Conservation (phyloP, 106 monocot genomes). For the Dendrobium officinale region DNA sequence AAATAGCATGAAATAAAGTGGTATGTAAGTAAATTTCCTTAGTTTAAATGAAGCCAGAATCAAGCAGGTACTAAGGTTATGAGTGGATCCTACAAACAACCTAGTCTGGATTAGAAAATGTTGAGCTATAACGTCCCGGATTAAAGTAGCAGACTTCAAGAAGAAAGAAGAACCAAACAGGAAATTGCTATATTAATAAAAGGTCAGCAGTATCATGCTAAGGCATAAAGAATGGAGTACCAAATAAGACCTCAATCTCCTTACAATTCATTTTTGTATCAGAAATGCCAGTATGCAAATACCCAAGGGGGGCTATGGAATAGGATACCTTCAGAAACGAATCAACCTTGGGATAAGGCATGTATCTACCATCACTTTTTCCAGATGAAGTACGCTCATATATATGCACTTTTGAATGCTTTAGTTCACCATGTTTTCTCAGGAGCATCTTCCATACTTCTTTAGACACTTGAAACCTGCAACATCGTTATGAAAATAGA, state of each 20-base stretch:
- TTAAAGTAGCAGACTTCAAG: too few species aligned
- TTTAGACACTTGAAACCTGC: constrained; percentile 72
- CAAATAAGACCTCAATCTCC: neutral
- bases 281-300: too few species aligned
- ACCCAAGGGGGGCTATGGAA: neutral
- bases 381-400: constrained; percentile 49
- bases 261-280: too few species aligned
- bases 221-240: too few species aligned
- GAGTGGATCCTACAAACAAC: too few species aligned
- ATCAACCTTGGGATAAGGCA: constrained; percentile 64
- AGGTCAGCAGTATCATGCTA: neutral
- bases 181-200: neutral
- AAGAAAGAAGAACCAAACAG: neutral
- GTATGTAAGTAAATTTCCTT: too few species aligned
- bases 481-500: neutral
- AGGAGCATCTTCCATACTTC: constrained; percentile 58
- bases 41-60: too few species aligned
- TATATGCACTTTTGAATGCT: constrained; percentile 46
- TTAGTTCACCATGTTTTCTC: constrained; percentile 28
- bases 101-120: too few species aligned
- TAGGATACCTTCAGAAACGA: constrained; percentile 63
- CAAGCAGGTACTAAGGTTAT: too few species aligned
- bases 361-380: constrained; percentile 53
- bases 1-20: too few species aligned
- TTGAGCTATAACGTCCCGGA: too few species aligned